Evolutionary conservation across 192 early-diverging fungal genomes (phyloP).

Genomic region (Gigaspora rosea): DNA sequence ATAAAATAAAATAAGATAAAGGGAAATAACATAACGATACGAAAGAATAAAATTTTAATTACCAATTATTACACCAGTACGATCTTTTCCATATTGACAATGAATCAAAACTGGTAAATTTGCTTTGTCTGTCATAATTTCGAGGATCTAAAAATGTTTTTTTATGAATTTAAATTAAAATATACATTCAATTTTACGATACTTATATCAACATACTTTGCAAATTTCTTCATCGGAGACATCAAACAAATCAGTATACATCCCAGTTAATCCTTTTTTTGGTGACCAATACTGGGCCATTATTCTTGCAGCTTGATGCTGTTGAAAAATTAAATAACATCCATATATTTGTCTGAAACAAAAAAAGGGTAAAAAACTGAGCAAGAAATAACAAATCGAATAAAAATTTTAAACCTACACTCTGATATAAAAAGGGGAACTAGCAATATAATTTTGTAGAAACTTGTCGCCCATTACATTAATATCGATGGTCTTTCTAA

Average conservation of each 20-base stretch:
- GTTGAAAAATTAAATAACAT: constrained; percentile 1
- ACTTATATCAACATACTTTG: not conserved
- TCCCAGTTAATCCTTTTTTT: constrained; percentile 50
- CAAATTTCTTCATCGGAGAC: constrained; percentile 53
- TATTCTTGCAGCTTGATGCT: constrained; percentile 19
- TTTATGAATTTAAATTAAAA: not conserved
- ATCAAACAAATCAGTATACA: constrained; percentile 52
- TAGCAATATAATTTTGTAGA: constrained; percentile 23
- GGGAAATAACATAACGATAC: not conserved
- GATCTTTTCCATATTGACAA: constrained; percentile 69
- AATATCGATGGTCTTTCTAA: constrained; percentile 15
- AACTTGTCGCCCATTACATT: constrained; percentile 32
- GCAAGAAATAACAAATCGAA: not conserved
- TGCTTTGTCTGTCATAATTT: constrained; percentile 51
- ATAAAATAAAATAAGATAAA: not conserved
- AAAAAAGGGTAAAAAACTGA: not conserved
- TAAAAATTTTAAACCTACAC: constrained; percentile 28
- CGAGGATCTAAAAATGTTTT: constrained; percentile 42
- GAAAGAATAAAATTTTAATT: not conserved
- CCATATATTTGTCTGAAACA: constrained; percentile 14
- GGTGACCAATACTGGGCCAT: constrained; percentile 36
- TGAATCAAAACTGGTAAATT: constrained; percentile 66
- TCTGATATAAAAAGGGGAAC: constrained; percentile 11
- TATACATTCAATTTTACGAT: not conserved
- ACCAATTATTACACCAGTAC: constrained; percentile 60